Evolutionary conservation across 192 early-diverging fungal species (phyloP).

Genomic region (Coemansia guatemalensis): DNA sequence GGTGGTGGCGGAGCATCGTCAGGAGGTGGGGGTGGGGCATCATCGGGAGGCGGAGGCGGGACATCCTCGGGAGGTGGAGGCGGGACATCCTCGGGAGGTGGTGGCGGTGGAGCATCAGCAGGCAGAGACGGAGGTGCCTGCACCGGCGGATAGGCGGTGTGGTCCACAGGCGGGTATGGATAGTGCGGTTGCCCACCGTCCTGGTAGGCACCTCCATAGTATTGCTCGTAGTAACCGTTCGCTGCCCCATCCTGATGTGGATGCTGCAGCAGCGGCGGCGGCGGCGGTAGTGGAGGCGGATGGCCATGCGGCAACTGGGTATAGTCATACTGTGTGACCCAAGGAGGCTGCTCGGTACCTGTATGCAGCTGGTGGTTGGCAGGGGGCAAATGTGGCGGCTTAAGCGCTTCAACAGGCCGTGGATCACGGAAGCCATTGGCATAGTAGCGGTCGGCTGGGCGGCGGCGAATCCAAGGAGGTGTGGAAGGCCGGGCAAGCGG

Average conservation of each 20-base stretch:
- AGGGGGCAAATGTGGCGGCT: background rate
- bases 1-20: too few species aligned
- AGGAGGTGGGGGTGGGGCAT: conserved; percentile 7
- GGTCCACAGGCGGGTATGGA: background rate
- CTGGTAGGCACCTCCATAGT: conserved; percentile 2
- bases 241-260: background rate
- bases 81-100: background rate
- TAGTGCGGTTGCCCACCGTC: background rate
- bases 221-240: conserved; percentile 3
- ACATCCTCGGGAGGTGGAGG: background rate
- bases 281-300: conserved; percentile 2
- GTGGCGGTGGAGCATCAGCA: conserved; percentile 11
- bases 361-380: background rate
- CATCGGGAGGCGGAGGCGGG: conserved; percentile 13
- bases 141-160: conserved; percentile 1
- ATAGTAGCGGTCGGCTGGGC: conserved; percentile 25
- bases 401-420: background rate
- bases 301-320: conserved; percentile 3
- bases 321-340: conserved; percentile 1
- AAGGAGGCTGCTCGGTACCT: background rate
- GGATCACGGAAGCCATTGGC: conserved; percentile 16
- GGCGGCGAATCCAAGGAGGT: conserved; percentile 42
- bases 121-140: conserved; percentile 7
- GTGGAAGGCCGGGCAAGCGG: conserved; percentile 26
- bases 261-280: background rate